These are phyloP conservation scores for Elongisporangium undulatum DNA, from an alignment of 352 stramenopile genomes.

Conservation along the genomic window DNA sequence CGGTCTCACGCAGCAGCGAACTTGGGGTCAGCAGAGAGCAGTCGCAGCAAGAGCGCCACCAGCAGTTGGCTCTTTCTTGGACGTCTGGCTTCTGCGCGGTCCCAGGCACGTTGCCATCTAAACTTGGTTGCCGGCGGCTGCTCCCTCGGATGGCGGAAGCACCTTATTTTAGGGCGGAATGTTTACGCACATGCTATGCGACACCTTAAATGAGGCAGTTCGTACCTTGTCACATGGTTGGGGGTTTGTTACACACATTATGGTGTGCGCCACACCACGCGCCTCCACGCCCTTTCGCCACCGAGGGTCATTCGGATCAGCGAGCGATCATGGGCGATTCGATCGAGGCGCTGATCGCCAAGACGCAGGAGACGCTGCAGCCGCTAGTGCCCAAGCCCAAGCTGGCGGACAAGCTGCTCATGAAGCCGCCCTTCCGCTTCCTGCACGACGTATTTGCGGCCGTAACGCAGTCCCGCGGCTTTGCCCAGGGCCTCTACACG, in stretches of 20 bases:
- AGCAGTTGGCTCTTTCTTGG: not conserved
- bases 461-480: conserved; percentile 81
- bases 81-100: not conserved
- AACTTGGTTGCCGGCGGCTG: not conserved
- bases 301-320: not conserved
- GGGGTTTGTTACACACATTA: not conserved
- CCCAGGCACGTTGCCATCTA: not conserved
- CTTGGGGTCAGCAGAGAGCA: not conserved
- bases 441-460: conserved; percentile 93
- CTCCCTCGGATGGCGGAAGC: not conserved
- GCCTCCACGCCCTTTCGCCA: not conserved
- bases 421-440: conserved; percentile 96
- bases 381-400: conserved; percentile 92
- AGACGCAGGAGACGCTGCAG: conserved; percentile 83
- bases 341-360: conserved; percentile 64
- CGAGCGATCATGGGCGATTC: conserved; percentile 38
- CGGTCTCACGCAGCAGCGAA: not conserved
- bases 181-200: not conserved
- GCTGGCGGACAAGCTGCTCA: conserved; percentile 93
- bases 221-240: not conserved
- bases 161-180: not conserved
- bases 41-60: not conserved
- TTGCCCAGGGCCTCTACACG: conserved; percentile 83
- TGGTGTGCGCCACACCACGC: not conserved
- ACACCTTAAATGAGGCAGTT: not conserved